A percentile compares a stretch with the other conserved stretches of the same genome.
phyloP scores from a whole-genome alignment of 176 grass and related monocot species.

The Luzula sylvatica region DNA sequence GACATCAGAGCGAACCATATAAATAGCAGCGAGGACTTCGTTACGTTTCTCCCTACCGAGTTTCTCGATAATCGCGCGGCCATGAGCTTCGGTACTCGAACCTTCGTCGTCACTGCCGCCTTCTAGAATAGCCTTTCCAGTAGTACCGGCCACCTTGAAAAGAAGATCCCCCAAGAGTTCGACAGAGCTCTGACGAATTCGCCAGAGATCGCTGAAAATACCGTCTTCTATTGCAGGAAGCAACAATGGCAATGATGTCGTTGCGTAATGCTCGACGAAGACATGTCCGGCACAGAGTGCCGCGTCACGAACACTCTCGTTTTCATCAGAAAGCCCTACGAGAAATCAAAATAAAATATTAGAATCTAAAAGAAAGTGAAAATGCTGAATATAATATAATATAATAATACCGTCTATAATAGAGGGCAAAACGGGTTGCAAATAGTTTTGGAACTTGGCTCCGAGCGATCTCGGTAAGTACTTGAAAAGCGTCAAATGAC shows the following conservation, averaged over 20 bases:
- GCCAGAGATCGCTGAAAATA: conserved; percentile 97
- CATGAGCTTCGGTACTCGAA: conserved; percentile 96
- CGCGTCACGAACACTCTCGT: conserved; percentile 94
- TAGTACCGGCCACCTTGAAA: conserved; percentile 98
- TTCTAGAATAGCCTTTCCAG: conserved; percentile 93
- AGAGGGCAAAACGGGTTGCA: conserved; percentile 81
- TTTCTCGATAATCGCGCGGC: conserved; percentile 92
- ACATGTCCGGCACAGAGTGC: conserved; percentile 95
- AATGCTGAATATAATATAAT: not conserved
- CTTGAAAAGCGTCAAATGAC: conserved; percentile 91
- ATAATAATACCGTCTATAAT: conserved; percentile 77
- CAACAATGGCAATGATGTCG: conserved; percentile 76
- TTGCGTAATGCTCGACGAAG: conserved; percentile 97
- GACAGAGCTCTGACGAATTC: conserved; percentile 90
- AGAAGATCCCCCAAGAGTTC: conserved; percentile 95
- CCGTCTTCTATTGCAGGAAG: conserved; percentile 96
- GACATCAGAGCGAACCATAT: conserved; percentile 98
- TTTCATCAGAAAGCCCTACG: conserved; percentile 93
- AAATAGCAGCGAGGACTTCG: conserved; percentile 97
- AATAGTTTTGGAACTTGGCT: conserved; percentile 77
- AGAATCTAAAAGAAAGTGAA: not conserved
- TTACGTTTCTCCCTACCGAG: conserved; percentile 81
- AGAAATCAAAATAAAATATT: not conserved
- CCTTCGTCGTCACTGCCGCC: conserved; percentile 98
- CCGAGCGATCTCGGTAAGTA: conserved; percentile 91